Evolutionary conservation across 306 rosid genomes (phyloP).

Genomic region (Corylus avellana): DNA sequence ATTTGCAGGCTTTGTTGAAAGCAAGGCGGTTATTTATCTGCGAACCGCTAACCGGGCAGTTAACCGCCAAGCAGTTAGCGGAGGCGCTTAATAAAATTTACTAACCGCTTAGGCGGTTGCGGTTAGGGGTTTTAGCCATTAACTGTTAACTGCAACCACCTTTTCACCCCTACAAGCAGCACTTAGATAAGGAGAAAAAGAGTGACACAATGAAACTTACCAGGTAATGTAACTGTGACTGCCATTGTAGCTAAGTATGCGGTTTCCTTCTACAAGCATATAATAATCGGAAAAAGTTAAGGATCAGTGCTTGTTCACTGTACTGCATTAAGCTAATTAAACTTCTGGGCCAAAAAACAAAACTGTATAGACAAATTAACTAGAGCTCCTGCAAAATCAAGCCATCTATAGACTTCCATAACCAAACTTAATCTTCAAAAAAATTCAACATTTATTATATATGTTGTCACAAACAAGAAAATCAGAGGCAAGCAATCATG

Average conservation of each 20-base stretch:
- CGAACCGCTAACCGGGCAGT: too few relatives aligned
- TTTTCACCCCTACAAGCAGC: neutral
- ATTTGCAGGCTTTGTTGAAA: too few relatives aligned
- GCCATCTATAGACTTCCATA: neutral
- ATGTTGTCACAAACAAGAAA: neutral
- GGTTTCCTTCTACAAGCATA: slow-evolving; percentile 33
- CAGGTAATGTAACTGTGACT: slow-evolving; percentile 83
- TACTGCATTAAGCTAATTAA: neutral
- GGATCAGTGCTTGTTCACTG: neutral
- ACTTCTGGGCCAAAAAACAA: neutral
- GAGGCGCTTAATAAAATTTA: too few relatives aligned
- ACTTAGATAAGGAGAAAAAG: neutral
- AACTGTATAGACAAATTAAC: neutral
- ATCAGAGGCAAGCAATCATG: neutral
- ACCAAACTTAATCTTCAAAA: neutral
- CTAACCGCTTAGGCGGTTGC: too few relatives aligned
- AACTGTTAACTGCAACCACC: too few relatives aligned
- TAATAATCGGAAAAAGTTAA: neutral
- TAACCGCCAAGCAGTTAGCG: too few relatives aligned
- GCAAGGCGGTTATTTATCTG: too few relatives aligned
- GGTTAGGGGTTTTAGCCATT: too few relatives aligned
- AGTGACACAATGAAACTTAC: slow-evolving; percentile 20
- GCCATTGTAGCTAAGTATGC: slow-evolving; percentile 49
- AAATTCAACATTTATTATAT: neutral
- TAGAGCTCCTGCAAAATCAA: neutral